Conservation (phyloP, 2,329 filamentous ascomycete genomes). For the Scytalidium sp. region DNA sequence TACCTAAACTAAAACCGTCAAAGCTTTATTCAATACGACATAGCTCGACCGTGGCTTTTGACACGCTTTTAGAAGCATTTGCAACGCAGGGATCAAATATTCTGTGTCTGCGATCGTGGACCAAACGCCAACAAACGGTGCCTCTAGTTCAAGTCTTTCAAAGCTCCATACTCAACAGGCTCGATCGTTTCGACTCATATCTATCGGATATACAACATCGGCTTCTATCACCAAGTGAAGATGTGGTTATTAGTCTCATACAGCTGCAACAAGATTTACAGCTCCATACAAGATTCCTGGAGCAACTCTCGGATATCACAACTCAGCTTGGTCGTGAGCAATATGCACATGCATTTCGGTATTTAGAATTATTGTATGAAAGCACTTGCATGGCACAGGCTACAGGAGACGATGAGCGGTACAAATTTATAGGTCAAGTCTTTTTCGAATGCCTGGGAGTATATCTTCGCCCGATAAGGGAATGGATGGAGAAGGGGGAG, state of each 20-base stretch:
- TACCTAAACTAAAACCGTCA: slow-evolving; percentile 28
- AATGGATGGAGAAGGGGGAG: slow-evolving; percentile 82
- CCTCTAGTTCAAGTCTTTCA: slow-evolving; percentile 29
- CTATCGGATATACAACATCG: slow-evolving; percentile 59
- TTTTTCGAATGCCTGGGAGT: slow-evolving; percentile 81
- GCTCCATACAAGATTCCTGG: slow-evolving; percentile 50
- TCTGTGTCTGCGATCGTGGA: slow-evolving; percentile 46
- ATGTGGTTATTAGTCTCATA: slow-evolving; percentile 65
- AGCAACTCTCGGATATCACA: slow-evolving; percentile 60
- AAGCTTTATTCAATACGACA: slow-evolving; percentile 32
- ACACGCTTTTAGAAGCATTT: slow-evolving; percentile 39
- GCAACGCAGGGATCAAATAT: slow-evolving; percentile 45
- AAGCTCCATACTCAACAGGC: slow-evolving; percentile 30
- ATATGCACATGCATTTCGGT: slow-evolving; percentile 54
- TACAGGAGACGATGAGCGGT: slow-evolving; percentile 59
- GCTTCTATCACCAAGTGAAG: slow-evolving; percentile 51
- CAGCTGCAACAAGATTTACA: slow-evolving; percentile 57
- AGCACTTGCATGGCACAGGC: slow-evolving; percentile 68
- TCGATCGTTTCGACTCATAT: slow-evolving; percentile 55
- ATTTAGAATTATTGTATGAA: slow-evolving; percentile 76
- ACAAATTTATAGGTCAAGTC: slow-evolving; percentile 60
- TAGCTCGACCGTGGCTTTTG: slow-evolving; percentile 27
- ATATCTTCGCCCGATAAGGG: slow-evolving; percentile 75
- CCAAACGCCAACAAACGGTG: slow-evolving; percentile 24
- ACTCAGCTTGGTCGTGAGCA: slow-evolving; percentile 46